Evolutionary conservation across 1,284 basidiomycete species (phyloP).

Genomic region (Rhodotorula sp.): DNA sequence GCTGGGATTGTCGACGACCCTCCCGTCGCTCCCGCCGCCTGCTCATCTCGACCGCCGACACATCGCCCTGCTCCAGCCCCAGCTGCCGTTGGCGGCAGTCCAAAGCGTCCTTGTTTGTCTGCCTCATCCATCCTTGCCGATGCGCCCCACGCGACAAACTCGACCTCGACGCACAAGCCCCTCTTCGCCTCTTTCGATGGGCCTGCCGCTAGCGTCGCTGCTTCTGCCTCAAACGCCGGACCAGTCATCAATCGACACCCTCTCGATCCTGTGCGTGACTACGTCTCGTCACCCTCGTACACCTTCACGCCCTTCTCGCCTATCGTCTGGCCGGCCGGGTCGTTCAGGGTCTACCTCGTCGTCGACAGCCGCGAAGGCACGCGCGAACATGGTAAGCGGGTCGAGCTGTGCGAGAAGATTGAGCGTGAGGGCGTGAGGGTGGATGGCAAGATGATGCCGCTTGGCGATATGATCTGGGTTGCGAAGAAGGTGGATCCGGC

Average conservation of each 20-base stretch:
- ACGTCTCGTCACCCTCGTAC: conserved; percentile 1
- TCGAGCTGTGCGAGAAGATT: conserved; percentile 49
- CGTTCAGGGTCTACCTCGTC: conserved; percentile 56
- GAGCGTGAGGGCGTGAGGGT: conserved; percentile 50
- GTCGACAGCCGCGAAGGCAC: conserved; percentile 56
- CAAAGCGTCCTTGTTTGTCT: neutral
- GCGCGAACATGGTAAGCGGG: conserved; percentile 47
- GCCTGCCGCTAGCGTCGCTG: neutral
- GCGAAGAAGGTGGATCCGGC: conserved; percentile 49
- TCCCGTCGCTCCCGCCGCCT: neutral
- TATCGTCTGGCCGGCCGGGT: conserved; percentile 51
- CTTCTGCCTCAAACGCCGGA: too few species aligned
- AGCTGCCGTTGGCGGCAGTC: neutral
- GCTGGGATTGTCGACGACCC: neutral
- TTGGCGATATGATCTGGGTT: conserved; percentile 61
- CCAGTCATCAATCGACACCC: conserved; percentile 34
- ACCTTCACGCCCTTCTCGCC: conserved; percentile 49
- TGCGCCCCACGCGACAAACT: neutral
- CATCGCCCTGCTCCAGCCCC: neutral
- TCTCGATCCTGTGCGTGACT: conserved; percentile 33
- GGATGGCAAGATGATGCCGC: conserved; percentile 53
- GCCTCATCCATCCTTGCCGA: neutral
- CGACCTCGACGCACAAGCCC: conserved; percentile 11
- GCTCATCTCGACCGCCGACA: neutral
- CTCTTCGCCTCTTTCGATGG: conserved; percentile 15